Percentiles rank a stretch among this genome's conserved stretches.
phyloP scores from a whole-genome alignment of 208 protist genomes.

The Trypanosoma conorhini region DNA sequence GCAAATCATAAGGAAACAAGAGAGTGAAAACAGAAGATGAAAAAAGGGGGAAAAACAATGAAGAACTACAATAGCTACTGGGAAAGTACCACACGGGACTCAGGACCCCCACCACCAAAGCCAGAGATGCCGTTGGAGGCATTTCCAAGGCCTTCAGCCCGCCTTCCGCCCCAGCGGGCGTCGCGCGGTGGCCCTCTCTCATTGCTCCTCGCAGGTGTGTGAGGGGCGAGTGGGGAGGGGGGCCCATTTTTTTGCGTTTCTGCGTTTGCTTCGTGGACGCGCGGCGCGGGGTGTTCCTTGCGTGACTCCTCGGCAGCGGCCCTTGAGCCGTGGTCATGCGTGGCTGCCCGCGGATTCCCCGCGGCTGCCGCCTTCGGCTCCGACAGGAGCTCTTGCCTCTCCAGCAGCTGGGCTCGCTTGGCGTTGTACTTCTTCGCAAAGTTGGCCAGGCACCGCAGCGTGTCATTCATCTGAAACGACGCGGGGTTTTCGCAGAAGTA shows the following conservation, averaged over 20 bases:
- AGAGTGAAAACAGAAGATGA: background rate
- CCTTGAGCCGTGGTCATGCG: background rate
- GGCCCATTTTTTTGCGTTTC: background rate
- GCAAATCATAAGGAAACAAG: no score
- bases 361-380: background rate
- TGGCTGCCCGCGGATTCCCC: background rate
- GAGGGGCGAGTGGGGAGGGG: background rate
- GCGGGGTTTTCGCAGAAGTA: constrained; percentile 61
- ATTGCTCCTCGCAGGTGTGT: background rate
- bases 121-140: background rate
- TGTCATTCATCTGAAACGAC: constrained; percentile 56
- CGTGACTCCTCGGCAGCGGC: background rate
- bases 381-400: constrained; percentile 14
- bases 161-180: background rate
- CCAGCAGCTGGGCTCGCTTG: constrained; percentile 28
- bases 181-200: background rate
- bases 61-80: background rate
- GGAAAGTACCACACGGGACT: background rate
- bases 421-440: constrained; percentile 69
- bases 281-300: background rate
- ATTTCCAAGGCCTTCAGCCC: background rate
- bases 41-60: background rate
- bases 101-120: background rate
- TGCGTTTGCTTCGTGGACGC: constrained; percentile 2
- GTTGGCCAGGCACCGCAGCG: constrained; percentile 44